Base-by-base conservation (phyloP, 306 rosid species). In the Quercus suber region DNA sequence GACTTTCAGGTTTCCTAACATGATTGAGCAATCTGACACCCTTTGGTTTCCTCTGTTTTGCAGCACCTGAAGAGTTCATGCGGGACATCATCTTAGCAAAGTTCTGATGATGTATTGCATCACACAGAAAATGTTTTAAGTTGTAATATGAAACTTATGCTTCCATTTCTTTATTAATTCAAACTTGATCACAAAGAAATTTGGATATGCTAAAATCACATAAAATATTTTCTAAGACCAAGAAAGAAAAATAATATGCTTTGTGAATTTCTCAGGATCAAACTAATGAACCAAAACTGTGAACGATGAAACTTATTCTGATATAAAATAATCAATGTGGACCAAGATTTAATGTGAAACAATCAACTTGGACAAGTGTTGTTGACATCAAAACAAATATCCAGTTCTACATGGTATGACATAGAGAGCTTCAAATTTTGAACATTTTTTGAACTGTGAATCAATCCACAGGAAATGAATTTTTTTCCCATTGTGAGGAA, bases 11-110 rank as follows among this genome's bases (percentile, higher is more conserved):
- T 4, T 28, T 27, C 69, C 69, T 27, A 28, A 19, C 2, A 67
- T 33, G n/a, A 17, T 3, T 9, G 72, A 35, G 12, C 64, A 53
- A 28, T 82, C 53, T 43, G 64, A 56, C 55, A 71, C 56, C 23
- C 17, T 11, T 49, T 52, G 25, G 27, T 10, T 77, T 83, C 12
- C 68, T 73, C 14, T 59, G 52, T 69, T 74, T 64, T 84, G 88
- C 86, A 87, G 90, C 88, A 33, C 90, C 90, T 55, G 82, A 79
- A 77, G 81, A 81, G 43, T 76, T 84, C 68, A 87, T 84, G 88
- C 70, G 86, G 35, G 79, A 84, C 73, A 79, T 81, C 69, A 79
- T 87, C 28, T 61, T 77, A 45, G 73, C 78, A 77, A 87, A 87
- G 76, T 87, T 87, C 53, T 87, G 82, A 86, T 87, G 82, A 83